These are phyloP conservation scores for bread wheat (Triticum aestivum) DNA, from an alignment of 176 grass and related monocot genomes.

Conservation along the genomic window IWGSC_CS_RefSeq_v2.1 NC_057813.1:177111393-177111892, in stretches of 20 bases:
- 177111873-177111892: no score
- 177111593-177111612: not conserved
- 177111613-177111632: conserved; percentile 9
- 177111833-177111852: not conserved
- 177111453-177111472: not conserved
- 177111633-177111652: not conserved
- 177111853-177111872: not conserved
- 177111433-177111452: not conserved
- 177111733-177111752: not conserved
- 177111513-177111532: not conserved
- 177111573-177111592: not conserved
- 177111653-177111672: not conserved
- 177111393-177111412: not conserved
- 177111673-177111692: not conserved
- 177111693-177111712: not conserved
- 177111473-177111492: conserved; percentile 9
- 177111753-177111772: not conserved
- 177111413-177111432: not conserved
- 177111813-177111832: not conserved
- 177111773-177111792: no score
- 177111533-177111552: not conserved
- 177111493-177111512: not conserved
- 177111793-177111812: no score
- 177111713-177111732: not conserved
- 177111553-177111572: not conserved